Base-by-base conservation (phyloP, 2,329 filamentous ascomycete genomes). In the Aureobasidium sp. region DNA sequence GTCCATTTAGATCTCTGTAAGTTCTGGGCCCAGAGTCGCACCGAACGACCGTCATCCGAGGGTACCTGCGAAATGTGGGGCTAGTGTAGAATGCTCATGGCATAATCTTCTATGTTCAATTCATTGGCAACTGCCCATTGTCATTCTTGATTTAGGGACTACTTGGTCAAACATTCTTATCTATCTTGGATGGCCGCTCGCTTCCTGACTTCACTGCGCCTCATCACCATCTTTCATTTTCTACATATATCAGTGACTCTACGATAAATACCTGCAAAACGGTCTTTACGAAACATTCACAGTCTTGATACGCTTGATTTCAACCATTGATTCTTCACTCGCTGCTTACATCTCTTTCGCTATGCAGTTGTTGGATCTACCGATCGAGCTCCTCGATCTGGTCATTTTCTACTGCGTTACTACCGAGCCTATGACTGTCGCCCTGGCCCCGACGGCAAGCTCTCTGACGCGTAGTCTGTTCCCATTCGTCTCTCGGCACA, bases 311-410 rank as follows among this genome's bases (percentile, higher is more conserved):
- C 34, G 7, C 17, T 4, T 8, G 2, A 7, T 7, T 7, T 47
- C 50, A 27, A 37, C 3, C 10, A 10, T 20, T 23, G 27, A 34
- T 12, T 7, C 20, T 3, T 34, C n/a, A 3, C 5, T 36, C 20
- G 4, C 29, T 20, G 10, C 10, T 2, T 29, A 5, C 29, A 10
- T 23, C 20, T 27, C 34, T 26, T 41, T 9, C 13, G 23, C 2
- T 17, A 41, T 59, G 56, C 44, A 59, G 29, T 27, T 65, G 23
- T 53, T 64, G 20, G 53, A 63, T 53, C 51, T 65, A 5, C 64
- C 64, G 8, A 61, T 58, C 41, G 64, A 65, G 44, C 61, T 65
- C 44, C 59, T 65, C 32, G 62, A 63, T 13, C 53, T 59, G 17
- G 58, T 65, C 48, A 37, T 63, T 8, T 27, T 47, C 20, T 48